phyloP scores from a whole-genome alignment of 78 protist species.

The Polysphondylium violaceum region DNA sequence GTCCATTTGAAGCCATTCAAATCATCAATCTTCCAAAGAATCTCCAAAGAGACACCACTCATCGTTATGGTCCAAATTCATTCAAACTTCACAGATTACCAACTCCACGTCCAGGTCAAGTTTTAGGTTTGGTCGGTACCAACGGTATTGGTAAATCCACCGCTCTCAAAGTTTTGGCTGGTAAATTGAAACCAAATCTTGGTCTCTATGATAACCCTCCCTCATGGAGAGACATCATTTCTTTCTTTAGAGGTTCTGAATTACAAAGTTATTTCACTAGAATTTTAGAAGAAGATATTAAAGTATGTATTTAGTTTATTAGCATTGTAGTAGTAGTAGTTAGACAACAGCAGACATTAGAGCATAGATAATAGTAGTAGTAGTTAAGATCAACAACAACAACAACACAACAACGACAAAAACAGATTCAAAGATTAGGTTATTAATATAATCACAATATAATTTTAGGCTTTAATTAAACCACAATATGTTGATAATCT shows the following conservation, averaged over 20 bases:
- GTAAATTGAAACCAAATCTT: slow-evolving; percentile 98
- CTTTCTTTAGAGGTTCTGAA: slow-evolving; percentile 98
- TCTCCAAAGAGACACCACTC: slow-evolving; percentile 95
- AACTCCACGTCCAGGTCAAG: slow-evolving; percentile 99
- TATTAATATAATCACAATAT: not conserved
- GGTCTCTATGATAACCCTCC: slow-evolving; percentile 95
- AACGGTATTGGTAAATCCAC: slow-evolving; percentile 99
- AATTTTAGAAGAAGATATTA: slow-evolving; percentile 90
- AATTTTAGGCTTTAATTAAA: slow-evolving; percentile 97
- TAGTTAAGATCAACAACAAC: no score
- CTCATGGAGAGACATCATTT: slow-evolving; percentile 98
- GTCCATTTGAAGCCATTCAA: slow-evolving; percentile 99
- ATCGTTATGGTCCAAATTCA: slow-evolving; percentile 98
- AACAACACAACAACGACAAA: no score
- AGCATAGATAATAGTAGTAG: no score
- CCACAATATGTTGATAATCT: slow-evolving; percentile 99
- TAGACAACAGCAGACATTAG: no score
- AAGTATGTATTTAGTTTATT: no score
- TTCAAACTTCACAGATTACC: slow-evolving; percentile 99
- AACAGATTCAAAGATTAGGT: not conserved
- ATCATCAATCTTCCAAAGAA: slow-evolving; percentile 99
- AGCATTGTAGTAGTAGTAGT: no score
- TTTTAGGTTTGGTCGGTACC: slow-evolving; percentile 99
- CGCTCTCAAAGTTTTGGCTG: slow-evolving; percentile 98
- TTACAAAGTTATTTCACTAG: slow-evolving; percentile 97